These are phyloP conservation scores for Coffea eugenioides DNA, from an alignment of 257 asterid species.

Conservation along the genomic window DNA sequence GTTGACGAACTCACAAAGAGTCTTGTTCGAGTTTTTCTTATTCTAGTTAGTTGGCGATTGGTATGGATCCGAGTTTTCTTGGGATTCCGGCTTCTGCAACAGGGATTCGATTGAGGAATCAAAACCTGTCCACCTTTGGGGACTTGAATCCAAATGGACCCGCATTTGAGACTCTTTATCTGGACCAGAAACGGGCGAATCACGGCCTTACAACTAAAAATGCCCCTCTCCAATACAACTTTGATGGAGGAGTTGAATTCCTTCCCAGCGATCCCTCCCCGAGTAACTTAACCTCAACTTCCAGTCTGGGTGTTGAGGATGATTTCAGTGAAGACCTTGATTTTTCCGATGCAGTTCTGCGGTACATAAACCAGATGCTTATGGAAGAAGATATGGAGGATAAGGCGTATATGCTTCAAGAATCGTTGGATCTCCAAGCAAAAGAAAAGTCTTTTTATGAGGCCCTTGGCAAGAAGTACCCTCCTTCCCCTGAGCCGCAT, in stretches of 20 bases:
- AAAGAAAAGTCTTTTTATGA: slow-evolving; percentile 70
- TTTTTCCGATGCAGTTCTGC: slow-evolving; percentile 50
- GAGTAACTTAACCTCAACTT: neutral
- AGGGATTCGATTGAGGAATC: slow-evolving; percentile 16
- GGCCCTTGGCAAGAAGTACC: slow-evolving; percentile 55
- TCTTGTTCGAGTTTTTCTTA: no score
- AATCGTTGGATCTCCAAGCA: slow-evolving; percentile 59
- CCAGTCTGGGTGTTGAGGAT: slow-evolving; percentile 4
- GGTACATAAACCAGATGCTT: slow-evolving; percentile 62
- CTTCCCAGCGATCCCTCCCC: neutral
- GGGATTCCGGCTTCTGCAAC: slow-evolving; percentile 4
- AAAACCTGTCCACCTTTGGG: neutral
- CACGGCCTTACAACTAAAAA: neutral
- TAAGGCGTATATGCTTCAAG: slow-evolving; percentile 51
- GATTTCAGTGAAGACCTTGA: slow-evolving; percentile 41
- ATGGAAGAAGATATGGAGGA: slow-evolving; percentile 84
- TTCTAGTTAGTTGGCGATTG: neutral
- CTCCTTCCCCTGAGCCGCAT: slow-evolving; percentile 32
- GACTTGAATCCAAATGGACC: neutral
- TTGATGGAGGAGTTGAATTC: neutral
- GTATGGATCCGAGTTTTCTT: slow-evolving; percentile 19
- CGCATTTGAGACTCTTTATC: neutral
- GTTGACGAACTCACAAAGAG: no score
- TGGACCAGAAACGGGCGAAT: neutral
- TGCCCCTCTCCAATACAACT: no score